phyloP scores from a whole-genome alignment of 495 filamentous ascomycete species.

The Podospora bellae-mahoneyi region DNA sequence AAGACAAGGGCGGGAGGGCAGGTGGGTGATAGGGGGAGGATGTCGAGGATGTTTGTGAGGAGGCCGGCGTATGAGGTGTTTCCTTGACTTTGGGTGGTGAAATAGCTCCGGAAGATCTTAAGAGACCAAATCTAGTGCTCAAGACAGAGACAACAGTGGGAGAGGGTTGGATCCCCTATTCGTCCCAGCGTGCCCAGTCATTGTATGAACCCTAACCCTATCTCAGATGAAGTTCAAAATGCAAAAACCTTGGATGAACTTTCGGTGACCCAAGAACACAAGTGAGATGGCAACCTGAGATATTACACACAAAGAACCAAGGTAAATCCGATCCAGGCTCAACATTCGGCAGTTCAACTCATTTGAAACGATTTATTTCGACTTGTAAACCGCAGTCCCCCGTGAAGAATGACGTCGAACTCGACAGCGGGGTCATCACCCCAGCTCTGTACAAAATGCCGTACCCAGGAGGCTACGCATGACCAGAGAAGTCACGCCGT shows the following conservation, averaged over 20 bases:
- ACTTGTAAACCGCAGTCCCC: background rate
- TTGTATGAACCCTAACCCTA: slow-evolving; percentile 13
- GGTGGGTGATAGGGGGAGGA: slow-evolving; percentile 6
- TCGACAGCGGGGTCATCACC: slow-evolving; percentile 17
- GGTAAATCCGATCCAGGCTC: background rate
- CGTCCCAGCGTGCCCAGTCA: background rate
- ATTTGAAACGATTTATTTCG: background rate
- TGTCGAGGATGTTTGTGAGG: slow-evolving; percentile 13
- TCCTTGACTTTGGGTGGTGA: slow-evolving; percentile 11
- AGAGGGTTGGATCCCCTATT: slow-evolving; percentile 6
- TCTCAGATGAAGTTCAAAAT: background rate
- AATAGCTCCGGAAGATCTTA: background rate
- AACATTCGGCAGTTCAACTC: background rate
- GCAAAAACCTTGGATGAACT: background rate
- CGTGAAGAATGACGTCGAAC: slow-evolving; percentile 13
- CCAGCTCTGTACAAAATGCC: slow-evolving; percentile 27
- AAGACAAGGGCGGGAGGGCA: background rate
- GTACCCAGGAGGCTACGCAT: slow-evolving; percentile 27
- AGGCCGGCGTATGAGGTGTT: slow-evolving; percentile 28
- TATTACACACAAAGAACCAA: background rate
- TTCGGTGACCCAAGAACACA: slow-evolving; percentile 1
- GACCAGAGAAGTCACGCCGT: slow-evolving; percentile 28
- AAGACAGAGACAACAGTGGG: background rate
- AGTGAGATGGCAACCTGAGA: background rate
- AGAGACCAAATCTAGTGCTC: background rate